Evolutionary conservation across 257 asterid genomes (phyloP).

Genomic region (Agastache rugosa): DNA sequence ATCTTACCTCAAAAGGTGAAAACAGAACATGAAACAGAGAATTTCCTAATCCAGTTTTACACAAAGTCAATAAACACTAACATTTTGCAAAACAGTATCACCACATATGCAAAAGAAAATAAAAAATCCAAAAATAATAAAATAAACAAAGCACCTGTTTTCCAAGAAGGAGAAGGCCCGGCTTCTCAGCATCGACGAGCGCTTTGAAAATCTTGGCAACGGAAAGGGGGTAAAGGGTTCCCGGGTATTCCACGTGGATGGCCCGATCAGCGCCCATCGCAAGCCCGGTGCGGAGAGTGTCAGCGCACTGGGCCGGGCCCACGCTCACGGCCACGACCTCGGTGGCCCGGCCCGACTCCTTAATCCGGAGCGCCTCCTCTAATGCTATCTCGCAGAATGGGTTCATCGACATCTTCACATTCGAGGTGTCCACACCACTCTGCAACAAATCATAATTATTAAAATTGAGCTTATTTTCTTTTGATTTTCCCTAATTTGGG

Average conservation of each 20-base stretch:
- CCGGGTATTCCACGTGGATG: slow-evolving; percentile 78
- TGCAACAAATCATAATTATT: slow-evolving; percentile 36
- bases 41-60: slow-evolving; percentile 12
- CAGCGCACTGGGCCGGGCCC: slow-evolving; percentile 80
- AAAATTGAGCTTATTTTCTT: background rate
- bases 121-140: background rate
- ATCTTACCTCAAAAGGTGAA: background rate
- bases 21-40: background rate
- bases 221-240: slow-evolving; percentile 71
- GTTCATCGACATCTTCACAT: slow-evolving; percentile 98
- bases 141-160: slow-evolving; percentile 61
- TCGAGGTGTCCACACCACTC: slow-evolving; percentile 89
- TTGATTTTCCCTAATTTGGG: background rate
- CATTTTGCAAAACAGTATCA: background rate
- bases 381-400: slow-evolving; percentile 96
- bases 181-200: slow-evolving; percentile 81
- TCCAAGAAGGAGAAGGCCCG: slow-evolving; percentile 85
- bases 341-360: slow-evolving; percentile 85
- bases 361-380: slow-evolving; percentile 89
- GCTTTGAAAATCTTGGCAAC: slow-evolving; percentile 90
- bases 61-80: background rate
- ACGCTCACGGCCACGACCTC: slow-evolving; percentile 87
- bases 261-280: slow-evolving; percentile 99
- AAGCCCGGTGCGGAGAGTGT: slow-evolving; percentile 94
- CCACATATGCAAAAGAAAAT: background rate